phyloP scores from a whole-genome alignment of 805 yeast species.

The Scheffersomyces ergatensis region DNA sequence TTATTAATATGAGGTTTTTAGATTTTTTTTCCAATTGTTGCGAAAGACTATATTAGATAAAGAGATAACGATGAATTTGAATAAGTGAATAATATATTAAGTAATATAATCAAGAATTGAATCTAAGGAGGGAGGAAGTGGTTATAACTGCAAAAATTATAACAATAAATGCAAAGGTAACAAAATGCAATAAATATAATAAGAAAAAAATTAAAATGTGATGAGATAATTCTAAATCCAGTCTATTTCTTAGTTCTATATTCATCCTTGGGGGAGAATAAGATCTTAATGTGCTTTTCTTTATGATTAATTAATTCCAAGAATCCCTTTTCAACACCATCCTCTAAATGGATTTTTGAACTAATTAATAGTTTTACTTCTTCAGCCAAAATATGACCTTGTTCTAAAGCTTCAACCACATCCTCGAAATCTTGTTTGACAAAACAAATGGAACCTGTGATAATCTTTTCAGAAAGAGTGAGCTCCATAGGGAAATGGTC shows the following conservation, averaged over 20 bases:
- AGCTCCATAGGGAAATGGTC: constrained; percentile 54
- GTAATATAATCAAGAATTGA: constrained; percentile 1
- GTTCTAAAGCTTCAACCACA: constrained; percentile 49
- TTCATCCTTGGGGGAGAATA: constrained; percentile 44
- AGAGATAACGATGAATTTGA: too few relatives aligned
- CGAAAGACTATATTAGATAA: too few relatives aligned
- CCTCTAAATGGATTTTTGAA: constrained; percentile 46
- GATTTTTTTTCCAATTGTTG: too few relatives aligned
- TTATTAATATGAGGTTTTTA: too few relatives aligned
- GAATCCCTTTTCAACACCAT: constrained; percentile 55
- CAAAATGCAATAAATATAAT: not conserved
- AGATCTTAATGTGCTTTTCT: constrained; percentile 53
- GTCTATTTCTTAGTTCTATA: too few relatives aligned
- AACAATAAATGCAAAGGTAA: not conserved
- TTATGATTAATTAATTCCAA: constrained; percentile 49
- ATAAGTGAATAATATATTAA: not conserved
- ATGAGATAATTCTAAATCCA: not conserved
- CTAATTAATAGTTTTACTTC: constrained; percentile 51
- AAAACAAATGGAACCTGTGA: constrained; percentile 64
- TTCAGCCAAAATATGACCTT: constrained; percentile 44
- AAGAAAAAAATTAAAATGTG: too few relatives aligned
- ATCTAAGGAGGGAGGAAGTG: too few relatives aligned
- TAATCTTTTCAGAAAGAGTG: constrained; percentile 51
- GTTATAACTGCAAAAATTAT: not conserved
- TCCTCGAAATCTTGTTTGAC: constrained; percentile 54